Base-by-base conservation (phyloP, 345 rosid genomes). In the Balakata baccata region DNA sequence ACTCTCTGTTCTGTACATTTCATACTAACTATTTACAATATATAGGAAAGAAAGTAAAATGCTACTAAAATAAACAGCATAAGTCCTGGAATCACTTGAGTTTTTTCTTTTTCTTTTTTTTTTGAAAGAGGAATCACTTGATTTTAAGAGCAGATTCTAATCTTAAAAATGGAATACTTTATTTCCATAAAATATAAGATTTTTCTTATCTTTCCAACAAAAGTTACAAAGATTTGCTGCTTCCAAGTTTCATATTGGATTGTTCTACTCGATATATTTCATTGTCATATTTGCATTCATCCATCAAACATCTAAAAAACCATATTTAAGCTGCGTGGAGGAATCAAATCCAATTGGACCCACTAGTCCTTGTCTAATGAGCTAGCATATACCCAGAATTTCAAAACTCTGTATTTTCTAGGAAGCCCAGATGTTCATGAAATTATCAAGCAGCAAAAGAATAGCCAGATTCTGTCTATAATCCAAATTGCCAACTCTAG, bases 271-370 rank as follows among this genome's bases (percentile, higher is more conserved):
- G 13, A 13, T 5, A 58, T 58, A 11, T 58, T 10, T 12, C 37
- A 58, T 9, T 22, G 62, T 13, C 22, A 6, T 58, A 11, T n/a
- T 11, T 29, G 62, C 62, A 58, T n/a, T 22, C 11, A 22, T 8
- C 25, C 14, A 57, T n/a, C 29, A 57, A 57, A n/a, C 6, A 0
- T 57, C 22, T 6, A 10, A 43, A 45, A 65, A 39, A 0, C 50
- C 23, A 39, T 64, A 10, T 64, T 18, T 41, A 41, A 64, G 50
- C 50, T 67, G 37, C 4, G 29, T 25, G 43, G 9, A 67, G 41
- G n/a, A 68, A 18, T 68, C 46, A 68, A 46, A 49, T 68, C 59
- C 3, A 25, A 68, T 25, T 65, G 52, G 34, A 11, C 23, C 52
- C 53, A 20, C 7, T 9, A 45, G 9, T 64, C 7, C 17, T 5